Conservation (phyloP, 2,329 filamentous ascomycete species). For the Hymenoscyphus occultus region DNA sequence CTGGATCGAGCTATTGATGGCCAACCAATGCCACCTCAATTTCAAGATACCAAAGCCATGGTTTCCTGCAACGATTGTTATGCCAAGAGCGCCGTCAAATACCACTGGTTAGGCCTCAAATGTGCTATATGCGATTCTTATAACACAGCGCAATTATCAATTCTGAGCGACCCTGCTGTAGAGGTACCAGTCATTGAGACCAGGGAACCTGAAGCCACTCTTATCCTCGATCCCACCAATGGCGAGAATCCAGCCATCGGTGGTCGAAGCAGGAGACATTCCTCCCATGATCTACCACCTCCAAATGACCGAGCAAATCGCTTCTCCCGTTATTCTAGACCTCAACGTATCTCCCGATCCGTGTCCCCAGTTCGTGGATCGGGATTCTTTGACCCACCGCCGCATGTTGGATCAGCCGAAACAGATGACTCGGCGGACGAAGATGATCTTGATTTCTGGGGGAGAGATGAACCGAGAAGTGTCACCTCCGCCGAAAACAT, state of each 20-base stretch:
- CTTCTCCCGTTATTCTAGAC: constrained; percentile 29
- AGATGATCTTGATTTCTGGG: constrained; percentile 48
- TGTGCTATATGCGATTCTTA: constrained; percentile 72
- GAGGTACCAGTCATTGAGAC: constrained; percentile 27
- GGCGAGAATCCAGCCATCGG: constrained; percentile 20
- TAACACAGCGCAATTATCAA: constrained; percentile 64
- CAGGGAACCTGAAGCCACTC: constrained; percentile 25
- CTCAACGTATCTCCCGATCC: constrained; percentile 35
- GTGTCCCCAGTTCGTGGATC: constrained; percentile 35
- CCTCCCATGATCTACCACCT: constrained; percentile 27
- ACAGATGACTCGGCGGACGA: constrained; percentile 49
- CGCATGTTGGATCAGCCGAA: constrained; percentile 40
- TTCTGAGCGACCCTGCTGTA: constrained; percentile 46
- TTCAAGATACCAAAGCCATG: constrained; percentile 73
- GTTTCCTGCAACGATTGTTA: constrained; percentile 95
- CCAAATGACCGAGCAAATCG: constrained; percentile 16
- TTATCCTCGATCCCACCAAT: constrained; percentile 19
- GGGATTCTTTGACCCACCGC: constrained; percentile 29
- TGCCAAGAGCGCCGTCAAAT: constrained; percentile 78
- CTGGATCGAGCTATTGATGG: constrained; percentile 80
- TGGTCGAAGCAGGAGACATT: constrained; percentile 32
- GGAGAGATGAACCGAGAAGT: constrained; percentile 43
- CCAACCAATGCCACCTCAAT: constrained; percentile 90
- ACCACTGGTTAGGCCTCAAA: constrained; percentile 93
- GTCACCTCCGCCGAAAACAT: constrained; percentile 29